phyloP scores from a whole-genome alignment of 495 filamentous ascomycete species.

The Penicillium macrosclerotiorum region DNA sequence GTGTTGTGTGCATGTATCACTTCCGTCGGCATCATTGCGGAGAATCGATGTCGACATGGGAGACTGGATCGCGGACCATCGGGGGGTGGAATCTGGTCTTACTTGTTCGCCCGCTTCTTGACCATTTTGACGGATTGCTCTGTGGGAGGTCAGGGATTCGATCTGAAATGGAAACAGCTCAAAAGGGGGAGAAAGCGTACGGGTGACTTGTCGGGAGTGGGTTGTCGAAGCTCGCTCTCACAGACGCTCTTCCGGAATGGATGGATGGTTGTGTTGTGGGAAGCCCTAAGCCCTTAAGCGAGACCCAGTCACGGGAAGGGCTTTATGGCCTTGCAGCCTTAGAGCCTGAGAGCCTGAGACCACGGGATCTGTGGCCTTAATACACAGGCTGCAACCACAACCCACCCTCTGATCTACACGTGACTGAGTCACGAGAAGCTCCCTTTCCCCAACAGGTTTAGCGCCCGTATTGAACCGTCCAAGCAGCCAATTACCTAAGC shows the following conservation, averaged over 20 bases:
- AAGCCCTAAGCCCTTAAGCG: constrained; percentile 49
- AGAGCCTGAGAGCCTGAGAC: background rate
- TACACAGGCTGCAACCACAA: background rate
- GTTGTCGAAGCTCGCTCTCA: constrained; percentile 43
- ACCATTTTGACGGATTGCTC: constrained; percentile 85
- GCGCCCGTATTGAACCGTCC: constrained; percentile 22
- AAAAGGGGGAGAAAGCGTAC: constrained; percentile 37
- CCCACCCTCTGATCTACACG: constrained; percentile 1
- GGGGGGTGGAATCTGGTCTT: constrained; percentile 40
- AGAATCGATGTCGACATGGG: constrained; percentile 27
- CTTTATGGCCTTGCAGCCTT: constrained; percentile 22
- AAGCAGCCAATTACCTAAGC: constrained; percentile 13
- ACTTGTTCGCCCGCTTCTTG: constrained; percentile 99
- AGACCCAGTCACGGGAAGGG: constrained; percentile 23
- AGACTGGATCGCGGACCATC: constrained; percentile 22
- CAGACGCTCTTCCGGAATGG: constrained; percentile 39
- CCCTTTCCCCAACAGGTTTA: constrained; percentile 7
- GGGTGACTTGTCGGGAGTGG: constrained; percentile 47
- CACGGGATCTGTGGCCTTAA: constrained; percentile 1
- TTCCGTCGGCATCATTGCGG: constrained; percentile 33
- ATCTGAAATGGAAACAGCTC: constrained; percentile 16
- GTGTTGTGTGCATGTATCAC: constrained; percentile 15
- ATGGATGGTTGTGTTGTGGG: constrained; percentile 45
- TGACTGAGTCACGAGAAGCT: constrained; percentile 8
- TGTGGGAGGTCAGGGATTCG: constrained; percentile 31